phyloP scores from a whole-genome alignment of 805 yeast genomes.

The Teunomyces gatunensis region DNA sequence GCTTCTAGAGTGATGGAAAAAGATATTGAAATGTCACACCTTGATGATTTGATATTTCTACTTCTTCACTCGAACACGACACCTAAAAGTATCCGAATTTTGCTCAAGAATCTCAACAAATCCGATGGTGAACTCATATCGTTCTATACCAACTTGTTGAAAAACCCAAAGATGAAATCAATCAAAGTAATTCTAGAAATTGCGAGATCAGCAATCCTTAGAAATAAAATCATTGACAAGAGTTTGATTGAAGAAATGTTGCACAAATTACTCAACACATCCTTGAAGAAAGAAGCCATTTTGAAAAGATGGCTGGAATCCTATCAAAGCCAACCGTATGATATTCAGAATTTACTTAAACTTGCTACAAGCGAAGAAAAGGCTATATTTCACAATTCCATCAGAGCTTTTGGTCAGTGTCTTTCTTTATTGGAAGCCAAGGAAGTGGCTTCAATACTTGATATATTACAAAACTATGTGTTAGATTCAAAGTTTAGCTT shows the following conservation, averaged over 20 bases:
- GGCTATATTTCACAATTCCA: conserved; percentile 22
- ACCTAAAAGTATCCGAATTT: not conserved
- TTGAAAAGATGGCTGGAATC: conserved; percentile 1
- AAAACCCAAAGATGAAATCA: conserved; percentile 3
- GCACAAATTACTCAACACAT: conserved; percentile 9
- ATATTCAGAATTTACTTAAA: conserved; percentile 13
- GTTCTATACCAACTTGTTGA: conserved; percentile 1
- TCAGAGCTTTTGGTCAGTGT: conserved; percentile 30
- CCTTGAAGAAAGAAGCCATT: conserved; percentile 11
- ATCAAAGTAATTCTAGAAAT: conserved; percentile 9
- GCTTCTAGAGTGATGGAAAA: not conserved
- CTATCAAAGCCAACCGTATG: conserved; percentile 6
- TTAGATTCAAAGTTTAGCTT: conserved; percentile 9
- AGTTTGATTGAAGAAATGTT: conserved; percentile 10
- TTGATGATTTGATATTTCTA: not conserved
- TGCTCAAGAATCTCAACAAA: not conserved
- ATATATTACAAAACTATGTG: conserved; percentile 10
- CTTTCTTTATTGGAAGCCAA: conserved; percentile 20
- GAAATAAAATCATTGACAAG: conserved; percentile 10
- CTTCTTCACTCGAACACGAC: not conserved
- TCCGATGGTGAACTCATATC: not conserved
- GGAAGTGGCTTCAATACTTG: conserved; percentile 16
- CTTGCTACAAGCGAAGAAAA: conserved; percentile 16
- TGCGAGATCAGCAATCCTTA: conserved; percentile 9
- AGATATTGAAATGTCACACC: not conserved